Base-by-base conservation (phyloP, 495 filamentous ascomycete species). In the Penicillium salamii region DNA sequence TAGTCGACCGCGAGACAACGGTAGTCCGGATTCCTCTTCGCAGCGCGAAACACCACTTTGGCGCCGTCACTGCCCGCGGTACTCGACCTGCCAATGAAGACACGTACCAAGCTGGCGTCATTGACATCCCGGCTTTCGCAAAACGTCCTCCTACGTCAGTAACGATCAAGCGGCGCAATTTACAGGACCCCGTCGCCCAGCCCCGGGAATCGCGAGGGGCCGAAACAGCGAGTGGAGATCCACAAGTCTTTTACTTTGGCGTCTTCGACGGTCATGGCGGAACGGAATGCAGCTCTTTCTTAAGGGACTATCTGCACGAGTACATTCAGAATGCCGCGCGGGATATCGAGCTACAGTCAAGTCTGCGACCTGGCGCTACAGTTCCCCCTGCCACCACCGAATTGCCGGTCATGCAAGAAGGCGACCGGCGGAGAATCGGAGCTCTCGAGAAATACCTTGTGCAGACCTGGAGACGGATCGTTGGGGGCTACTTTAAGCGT, bases 201-300 rank as follows among this genome's bases (percentile, higher is more conserved):
- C 58, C 69, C 15, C 64, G 67, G 8, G 71, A 73, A 49, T 70
- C 70, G 69, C 63, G 66, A 5, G 81, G 76, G 9, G 88, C 89
- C 14, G 83, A 88, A 46, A 85, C 82, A 39, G 80, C 87, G 3
- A 87, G 82, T 54, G 91, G 90, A 7, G 91, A 96, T 64, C 91
- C 91, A 7, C 91, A 96, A 61, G 87, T 97, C 6, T 98, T 98
- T 68, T 98, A 97, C 66, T 98, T 95, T 69, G 90, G 81, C 2
- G 84, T 97, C 0, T 98, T 97, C 59, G 93, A 98, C 71, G 93
- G 93, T 17, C 93, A 98, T 74, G 93, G 93, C 17, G 93, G 93
- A 14, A 79, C 73, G 26, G 89, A 97, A 58, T 97, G 93, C 62
- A 92, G 88, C 62, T 81, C 82, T 14, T 97, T 95, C 53, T 68